Conservation (phyloP, 139 green algal species). For the Tetraselmis chui region DNA sequence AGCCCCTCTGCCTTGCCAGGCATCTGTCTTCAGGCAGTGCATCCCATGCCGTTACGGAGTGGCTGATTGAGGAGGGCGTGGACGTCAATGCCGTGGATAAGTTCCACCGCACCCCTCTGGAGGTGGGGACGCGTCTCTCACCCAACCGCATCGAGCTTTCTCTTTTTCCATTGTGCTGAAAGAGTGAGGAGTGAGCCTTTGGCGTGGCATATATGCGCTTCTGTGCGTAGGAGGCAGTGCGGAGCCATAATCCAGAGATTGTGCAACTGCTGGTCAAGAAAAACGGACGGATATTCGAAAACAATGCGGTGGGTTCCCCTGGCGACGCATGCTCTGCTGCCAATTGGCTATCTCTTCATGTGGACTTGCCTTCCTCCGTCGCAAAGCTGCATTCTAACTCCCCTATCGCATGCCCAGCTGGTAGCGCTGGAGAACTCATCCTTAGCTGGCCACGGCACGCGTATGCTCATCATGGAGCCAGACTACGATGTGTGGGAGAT, state of each 20-base stretch:
- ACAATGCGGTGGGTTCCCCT: constrained; percentile 8
- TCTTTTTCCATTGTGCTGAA: no score
- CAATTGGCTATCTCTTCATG: no score
- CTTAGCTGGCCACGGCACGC: constrained; percentile 30
- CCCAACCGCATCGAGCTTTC: no score
- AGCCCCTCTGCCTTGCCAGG: no score
- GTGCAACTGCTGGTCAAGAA: constrained; percentile 59
- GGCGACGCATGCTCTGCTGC: no score
- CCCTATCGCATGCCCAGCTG: no score
- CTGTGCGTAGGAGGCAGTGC: constrained; percentile 65
- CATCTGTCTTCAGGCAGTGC: constrained; percentile 74
- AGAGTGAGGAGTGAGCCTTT: no score
- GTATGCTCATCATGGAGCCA: constrained; percentile 42
- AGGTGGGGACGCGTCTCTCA: constrained; percentile 39
- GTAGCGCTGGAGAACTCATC: constrained; percentile 45
- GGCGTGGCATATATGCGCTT: no score
- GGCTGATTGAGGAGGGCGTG: constrained; percentile 62
- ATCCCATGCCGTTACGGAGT: constrained; percentile 67
- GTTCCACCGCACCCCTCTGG: constrained; percentile 75
- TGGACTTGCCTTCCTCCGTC: no score
- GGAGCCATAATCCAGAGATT: constrained; percentile 69
- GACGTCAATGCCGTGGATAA: constrained; percentile 67
- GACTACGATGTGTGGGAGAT: constrained; percentile 63
- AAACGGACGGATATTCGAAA: constrained; percentile 54
- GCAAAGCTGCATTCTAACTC: no score